Evolutionary conservation across 306 rosid genomes (phyloP), one percentile per base, ranked within the genome.

Genomic region (Potentilla sterilis): DNA sequence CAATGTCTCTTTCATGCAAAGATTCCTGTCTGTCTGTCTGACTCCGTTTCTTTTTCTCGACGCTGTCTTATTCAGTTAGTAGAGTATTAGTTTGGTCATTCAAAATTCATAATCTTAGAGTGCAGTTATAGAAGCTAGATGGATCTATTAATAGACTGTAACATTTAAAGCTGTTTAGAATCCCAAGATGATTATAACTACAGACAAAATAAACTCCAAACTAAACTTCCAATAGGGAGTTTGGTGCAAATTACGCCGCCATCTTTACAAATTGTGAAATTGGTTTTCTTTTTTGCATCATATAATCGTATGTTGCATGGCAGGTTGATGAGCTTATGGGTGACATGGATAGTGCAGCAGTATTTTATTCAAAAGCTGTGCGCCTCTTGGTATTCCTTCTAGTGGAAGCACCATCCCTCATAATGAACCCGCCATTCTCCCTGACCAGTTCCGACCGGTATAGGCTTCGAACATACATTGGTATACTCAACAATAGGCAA

Each of bases 271-370:
- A 21, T 28, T 28, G 28, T 28, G 28, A 28, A 28, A 28, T 28
- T n/a, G n/a, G n/a, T n/a, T 28, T 28, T 28, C 28, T 28, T 28
- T 28, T 28, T 28, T 28, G 28, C 0, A 51, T 18, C 8, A 6
- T 41, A n/a, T n/a, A 21, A 6, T 3, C 57, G 21, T 69, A 8
- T 3, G 38, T 58, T 7, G 73, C 38, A 69, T 86, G 81, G 82
- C 89, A 96, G 99, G 99, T 96, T 38, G 97, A 96, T 41, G 99
- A 96, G 85, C 91, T 92, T 73, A 87, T 96, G 99, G 96, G 93
- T 54, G 81, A 85, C 37, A 78, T 89, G 93, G 97, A 88, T 47
- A 86, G 81, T 68, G 99, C 99, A 59, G 79, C 92, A 55, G 88
- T 79, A 40, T 77, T 82, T 76, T 96, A 96, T 82, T 79, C 94